A percentile compares a stretch with the other conserved stretches of the same genome.
Conservation (phyloP, 371 early-diverging fungal species). For the Lichtheimia hyalospora region DNA sequence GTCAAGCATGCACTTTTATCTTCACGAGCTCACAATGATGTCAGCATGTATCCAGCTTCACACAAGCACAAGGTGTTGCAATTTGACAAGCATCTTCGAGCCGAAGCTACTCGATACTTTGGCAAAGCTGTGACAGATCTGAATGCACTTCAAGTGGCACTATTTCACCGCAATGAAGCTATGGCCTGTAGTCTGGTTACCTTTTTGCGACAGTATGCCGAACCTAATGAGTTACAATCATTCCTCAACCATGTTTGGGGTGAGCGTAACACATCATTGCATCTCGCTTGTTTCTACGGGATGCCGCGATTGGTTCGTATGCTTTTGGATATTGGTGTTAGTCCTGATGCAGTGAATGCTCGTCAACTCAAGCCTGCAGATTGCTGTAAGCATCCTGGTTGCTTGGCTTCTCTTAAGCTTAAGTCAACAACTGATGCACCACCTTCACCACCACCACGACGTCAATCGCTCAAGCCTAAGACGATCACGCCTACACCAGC, state of each 20-base stretch:
- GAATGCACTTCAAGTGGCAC: constrained; percentile 24
- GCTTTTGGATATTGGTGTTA: constrained; percentile 61
- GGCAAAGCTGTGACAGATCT: constrained; percentile 20
- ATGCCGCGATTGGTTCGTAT: constrained; percentile 67
- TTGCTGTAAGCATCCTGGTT: constrained; percentile 59
- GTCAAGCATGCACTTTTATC: constrained; percentile 15
- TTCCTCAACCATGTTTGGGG: constrained; percentile 73
- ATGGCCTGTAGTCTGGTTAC: constrained; percentile 13
- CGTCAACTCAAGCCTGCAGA: constrained; percentile 66
- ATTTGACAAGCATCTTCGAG: constrained; percentile 9
- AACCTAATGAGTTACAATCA: constrained; percentile 4
- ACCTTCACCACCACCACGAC: background rate
- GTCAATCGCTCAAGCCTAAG: background rate
- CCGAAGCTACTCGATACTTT: constrained; percentile 10
- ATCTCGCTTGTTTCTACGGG: constrained; percentile 70
- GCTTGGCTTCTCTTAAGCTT: constrained; percentile 4
- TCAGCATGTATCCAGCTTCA: constrained; percentile 15
- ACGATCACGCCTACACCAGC: too few relatives aligned
- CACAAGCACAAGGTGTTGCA: constrained; percentile 24
- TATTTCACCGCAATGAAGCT: constrained; percentile 15
- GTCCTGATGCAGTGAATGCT: constrained; percentile 59
- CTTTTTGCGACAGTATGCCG: constrained; percentile 12
- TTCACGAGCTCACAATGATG: constrained; percentile 16
- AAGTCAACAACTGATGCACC: background rate
- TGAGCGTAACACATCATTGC: constrained; percentile 68